Percentiles rank a stretch among this genome's conserved stretches.
Conservation (phyloP, 2,329 filamentous ascomycete genomes). For the Botrytis tulipae region DNA sequence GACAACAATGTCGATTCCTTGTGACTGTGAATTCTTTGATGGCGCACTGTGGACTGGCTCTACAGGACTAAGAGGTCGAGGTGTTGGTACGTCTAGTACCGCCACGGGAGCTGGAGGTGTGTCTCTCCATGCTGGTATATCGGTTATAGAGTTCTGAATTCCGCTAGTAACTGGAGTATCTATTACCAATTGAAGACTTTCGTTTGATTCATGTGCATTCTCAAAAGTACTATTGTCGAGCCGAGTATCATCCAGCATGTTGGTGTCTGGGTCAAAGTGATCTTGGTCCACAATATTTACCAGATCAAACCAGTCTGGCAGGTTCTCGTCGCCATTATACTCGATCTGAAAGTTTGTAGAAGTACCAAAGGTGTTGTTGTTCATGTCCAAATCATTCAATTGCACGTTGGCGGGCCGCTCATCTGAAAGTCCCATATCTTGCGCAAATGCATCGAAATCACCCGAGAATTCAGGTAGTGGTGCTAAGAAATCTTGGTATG, state of each 20-base stretch:
- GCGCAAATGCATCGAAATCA: background rate
- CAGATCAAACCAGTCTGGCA: constrained; percentile 1
- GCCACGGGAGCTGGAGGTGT: background rate
- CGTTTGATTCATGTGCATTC: background rate
- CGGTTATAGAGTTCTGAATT: background rate
- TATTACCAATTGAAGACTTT: background rate
- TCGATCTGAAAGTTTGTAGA: background rate
- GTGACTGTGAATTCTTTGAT: background rate
- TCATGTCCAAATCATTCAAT: background rate
- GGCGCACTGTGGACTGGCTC: background rate
- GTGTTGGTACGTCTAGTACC: background rate
- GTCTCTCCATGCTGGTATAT: constrained; percentile 11
- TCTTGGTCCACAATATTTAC: constrained; percentile 3
- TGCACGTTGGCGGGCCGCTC: background rate
- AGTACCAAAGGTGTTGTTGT: background rate
- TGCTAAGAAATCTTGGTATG: background rate
- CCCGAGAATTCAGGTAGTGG: background rate
- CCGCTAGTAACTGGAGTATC: too few species aligned
- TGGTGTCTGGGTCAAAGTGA: background rate
- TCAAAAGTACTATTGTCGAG: background rate
- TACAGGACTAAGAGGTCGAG: background rate
- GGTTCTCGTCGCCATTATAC: background rate
- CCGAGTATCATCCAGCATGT: background rate
- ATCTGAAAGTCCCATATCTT: background rate
- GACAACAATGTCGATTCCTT: constrained; percentile 2